These are phyloP conservation scores for Debaryomyces subglobosus DNA, from an alignment of 1,139 yeast species.

Conservation along the genomic window DNA sequence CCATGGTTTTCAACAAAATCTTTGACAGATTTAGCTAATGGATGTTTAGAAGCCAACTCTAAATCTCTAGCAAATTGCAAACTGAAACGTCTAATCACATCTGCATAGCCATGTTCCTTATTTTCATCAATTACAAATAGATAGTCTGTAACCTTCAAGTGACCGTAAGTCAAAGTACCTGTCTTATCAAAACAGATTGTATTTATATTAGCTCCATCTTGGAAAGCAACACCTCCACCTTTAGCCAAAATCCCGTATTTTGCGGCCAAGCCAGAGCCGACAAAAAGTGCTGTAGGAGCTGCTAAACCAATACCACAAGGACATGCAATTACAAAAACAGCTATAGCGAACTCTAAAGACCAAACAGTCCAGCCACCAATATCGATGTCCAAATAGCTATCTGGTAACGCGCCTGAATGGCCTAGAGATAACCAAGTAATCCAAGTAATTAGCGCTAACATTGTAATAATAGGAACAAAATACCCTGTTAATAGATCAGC, in stretches of 20 bases:
- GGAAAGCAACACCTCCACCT: conserved; percentile 84
- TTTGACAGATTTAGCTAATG: conserved; percentile 63
- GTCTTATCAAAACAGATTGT: conserved; percentile 80
- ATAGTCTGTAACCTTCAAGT: conserved; percentile 57
- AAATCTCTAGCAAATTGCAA: conserved; percentile 60
- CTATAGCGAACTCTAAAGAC: conserved; percentile 76
- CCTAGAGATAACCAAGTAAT: conserved; percentile 68
- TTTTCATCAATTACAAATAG: conserved; percentile 21
- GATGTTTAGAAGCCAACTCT: conserved; percentile 71
- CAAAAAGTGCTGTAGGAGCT: conserved; percentile 52
- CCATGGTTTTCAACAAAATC: conserved; percentile 35
- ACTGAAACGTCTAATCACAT: conserved; percentile 28
- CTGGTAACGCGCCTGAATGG: conserved; percentile 55
- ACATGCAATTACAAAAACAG: conserved; percentile 68
- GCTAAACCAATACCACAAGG: conserved; percentile 54
- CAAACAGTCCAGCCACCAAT: conserved; percentile 78
- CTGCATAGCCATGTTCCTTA: conserved; percentile 11
- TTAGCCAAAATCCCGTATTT: conserved; percentile 71
- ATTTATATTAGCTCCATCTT: conserved; percentile 67
- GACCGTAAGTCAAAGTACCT: conserved; percentile 75
- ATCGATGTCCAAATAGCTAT: conserved; percentile 58
- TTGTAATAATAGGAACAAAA: conserved; percentile 70
- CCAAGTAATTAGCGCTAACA: conserved; percentile 67
- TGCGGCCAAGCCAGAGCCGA: conserved; percentile 52
- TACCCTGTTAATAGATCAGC: conserved; percentile 74